phyloP scores from a whole-genome alignment of 2,329 filamentous ascomycete species.

The Aspergillus sp. region DNA sequence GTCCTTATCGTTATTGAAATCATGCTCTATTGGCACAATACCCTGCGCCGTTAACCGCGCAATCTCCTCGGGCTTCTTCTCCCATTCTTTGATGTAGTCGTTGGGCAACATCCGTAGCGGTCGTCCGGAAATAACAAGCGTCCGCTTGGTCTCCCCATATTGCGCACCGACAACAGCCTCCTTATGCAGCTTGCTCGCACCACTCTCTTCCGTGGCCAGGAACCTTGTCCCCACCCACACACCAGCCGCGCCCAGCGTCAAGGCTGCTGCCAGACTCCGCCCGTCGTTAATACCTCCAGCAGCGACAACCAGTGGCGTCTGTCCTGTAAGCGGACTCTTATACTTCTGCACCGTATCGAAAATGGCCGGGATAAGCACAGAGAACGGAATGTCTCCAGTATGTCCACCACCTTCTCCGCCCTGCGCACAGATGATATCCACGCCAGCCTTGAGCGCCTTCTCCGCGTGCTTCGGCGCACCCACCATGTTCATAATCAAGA shows the following conservation, averaged over 20 bases:
- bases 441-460: conserved; percentile 82
- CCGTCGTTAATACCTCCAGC: conserved; percentile 87
- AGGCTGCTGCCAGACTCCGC: conserved; percentile 71
- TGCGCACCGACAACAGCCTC: conserved; percentile 75
- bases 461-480: conserved; percentile 87
- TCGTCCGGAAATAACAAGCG: conserved; percentile 77
- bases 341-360: conserved; percentile 79
- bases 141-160: conserved; percentile 78
- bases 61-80: conserved; percentile 71
- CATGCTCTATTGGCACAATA: conserved; percentile 76
- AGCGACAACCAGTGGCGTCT: conserved; percentile 76
- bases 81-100: conserved; percentile 81
- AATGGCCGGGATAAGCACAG: conserved; percentile 82
- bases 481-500: conserved; percentile 96
- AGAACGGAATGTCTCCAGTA: conserved; percentile 82
- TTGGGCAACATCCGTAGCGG: conserved; percentile 80
- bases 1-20: conserved; percentile 79
- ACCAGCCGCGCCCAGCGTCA: conserved; percentile 85
- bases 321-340: conserved; percentile 67
- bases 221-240: conserved; percentile 96
- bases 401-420: conserved; percentile 93
- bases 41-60: conserved; percentile 72
- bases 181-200: conserved; percentile 80
- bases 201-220: conserved; percentile 78
- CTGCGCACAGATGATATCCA: conserved; percentile 89